Conservation (phyloP, 106 monocot species). For the Gastrodia elata region DNA sequence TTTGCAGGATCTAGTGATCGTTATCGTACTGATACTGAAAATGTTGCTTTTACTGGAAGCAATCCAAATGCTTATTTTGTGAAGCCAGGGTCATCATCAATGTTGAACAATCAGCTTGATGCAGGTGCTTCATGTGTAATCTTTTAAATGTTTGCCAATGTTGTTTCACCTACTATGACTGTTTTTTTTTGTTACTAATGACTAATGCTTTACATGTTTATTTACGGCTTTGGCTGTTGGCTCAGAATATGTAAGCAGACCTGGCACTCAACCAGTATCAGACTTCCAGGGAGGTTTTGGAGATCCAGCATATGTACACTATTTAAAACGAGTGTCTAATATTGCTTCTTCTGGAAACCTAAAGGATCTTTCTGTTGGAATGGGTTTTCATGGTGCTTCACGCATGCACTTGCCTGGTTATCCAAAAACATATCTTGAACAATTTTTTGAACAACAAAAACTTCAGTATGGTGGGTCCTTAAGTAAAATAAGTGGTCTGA, state of each 20-base stretch:
- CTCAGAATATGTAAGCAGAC: conserved; percentile 26
- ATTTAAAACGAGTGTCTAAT: conserved; percentile 33
- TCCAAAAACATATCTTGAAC: conserved; percentile 52
- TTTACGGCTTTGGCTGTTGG: conserved; percentile 15
- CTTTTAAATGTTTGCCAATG: not conserved
- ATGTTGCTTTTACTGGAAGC: conserved; percentile 13
- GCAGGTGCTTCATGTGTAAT: conserved; percentile 20
- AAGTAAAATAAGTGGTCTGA: conserved; percentile 39
- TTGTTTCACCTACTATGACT: not conserved
- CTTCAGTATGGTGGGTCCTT: conserved; percentile 38
- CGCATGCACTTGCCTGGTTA: conserved; percentile 28
- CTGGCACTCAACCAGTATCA: conserved; percentile 20
- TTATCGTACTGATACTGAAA: conserved; percentile 13
- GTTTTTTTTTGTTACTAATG: not conserved
- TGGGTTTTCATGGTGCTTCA: conserved; percentile 26
- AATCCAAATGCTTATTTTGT: conserved; percentile 8
- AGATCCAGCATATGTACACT: conserved; percentile 39
- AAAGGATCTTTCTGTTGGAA: conserved; percentile 20
- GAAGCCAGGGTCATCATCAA: conserved; percentile 16
- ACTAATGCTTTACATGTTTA: conserved; percentile 7
- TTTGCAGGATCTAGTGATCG: conserved; percentile 14
- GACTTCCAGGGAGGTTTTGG: conserved; percentile 20
- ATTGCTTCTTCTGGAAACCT: conserved; percentile 18
- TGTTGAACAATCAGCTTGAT: conserved; percentile 29
- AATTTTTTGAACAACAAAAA: conserved; percentile 59